phyloP scores from a whole-genome alignment of 768 basidiomycete species.

The Guyanaporus albipodus region DNA sequence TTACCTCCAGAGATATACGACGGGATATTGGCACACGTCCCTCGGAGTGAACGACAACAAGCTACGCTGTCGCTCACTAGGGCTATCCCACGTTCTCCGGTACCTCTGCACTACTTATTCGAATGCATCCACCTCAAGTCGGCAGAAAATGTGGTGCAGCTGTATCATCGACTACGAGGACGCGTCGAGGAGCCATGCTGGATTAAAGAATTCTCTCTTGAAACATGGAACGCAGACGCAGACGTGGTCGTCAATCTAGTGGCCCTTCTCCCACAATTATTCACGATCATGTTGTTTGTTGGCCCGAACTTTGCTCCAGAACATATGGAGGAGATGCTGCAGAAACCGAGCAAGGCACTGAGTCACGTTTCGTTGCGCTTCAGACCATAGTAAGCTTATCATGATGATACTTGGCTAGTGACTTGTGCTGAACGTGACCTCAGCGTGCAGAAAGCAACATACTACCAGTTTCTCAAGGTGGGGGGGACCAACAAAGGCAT shows the following conservation, averaged over 20 bases:
- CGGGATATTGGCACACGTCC: slow-evolving; percentile 51
- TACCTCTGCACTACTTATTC: slow-evolving; percentile 58
- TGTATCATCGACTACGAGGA: slow-evolving; percentile 54
- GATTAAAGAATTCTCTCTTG: slow-evolving; percentile 49
- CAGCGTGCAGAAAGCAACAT: slow-evolving; percentile 69
- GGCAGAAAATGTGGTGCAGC: slow-evolving; percentile 47
- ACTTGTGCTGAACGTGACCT: slow-evolving; percentile 2
- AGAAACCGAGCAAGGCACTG: slow-evolving; percentile 44
- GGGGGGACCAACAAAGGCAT: not conserved
- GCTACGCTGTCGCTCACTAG: slow-evolving; percentile 57
- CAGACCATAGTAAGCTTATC: slow-evolving; percentile 70
- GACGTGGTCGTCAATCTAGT: slow-evolving; percentile 72
- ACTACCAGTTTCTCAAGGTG: slow-evolving; percentile 79
- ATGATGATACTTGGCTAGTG: not conserved
- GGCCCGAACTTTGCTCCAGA: slow-evolving; percentile 79
- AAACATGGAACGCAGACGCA: slow-evolving; percentile 70
- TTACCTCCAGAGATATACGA: slow-evolving; percentile 69
- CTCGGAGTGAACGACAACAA: slow-evolving; percentile 42
- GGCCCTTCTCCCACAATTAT: slow-evolving; percentile 48
- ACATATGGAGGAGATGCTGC: slow-evolving; percentile 68
- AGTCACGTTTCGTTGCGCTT: slow-evolving; percentile 63
- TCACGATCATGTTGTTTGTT: slow-evolving; percentile 56
- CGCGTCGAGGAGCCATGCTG: slow-evolving; percentile 31
- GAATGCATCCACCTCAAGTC: slow-evolving; percentile 48
- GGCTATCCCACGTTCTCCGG: slow-evolving; percentile 56